phyloP scores from a whole-genome alignment of 2,329 filamentous ascomycete species.

The Scedosporium aurantiacum region DNA sequence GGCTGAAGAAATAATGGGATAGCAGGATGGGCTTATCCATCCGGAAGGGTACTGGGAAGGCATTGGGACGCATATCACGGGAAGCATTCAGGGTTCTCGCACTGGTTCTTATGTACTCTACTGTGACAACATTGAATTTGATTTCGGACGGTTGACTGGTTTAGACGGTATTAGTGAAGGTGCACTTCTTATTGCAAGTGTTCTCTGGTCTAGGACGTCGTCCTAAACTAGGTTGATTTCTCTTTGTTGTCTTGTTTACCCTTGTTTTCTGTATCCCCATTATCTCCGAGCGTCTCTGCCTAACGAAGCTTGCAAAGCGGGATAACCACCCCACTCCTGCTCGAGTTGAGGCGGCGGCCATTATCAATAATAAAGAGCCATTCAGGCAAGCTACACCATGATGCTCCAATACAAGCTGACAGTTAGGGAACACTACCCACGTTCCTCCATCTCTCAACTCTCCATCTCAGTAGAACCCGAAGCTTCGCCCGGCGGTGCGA shows the following conservation, averaged over 20 bases:
- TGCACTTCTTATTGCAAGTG: not conserved
- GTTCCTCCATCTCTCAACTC: not conserved
- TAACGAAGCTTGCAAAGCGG: too few species aligned
- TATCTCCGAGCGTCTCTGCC: not conserved
- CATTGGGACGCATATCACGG: slow-evolving; percentile 2
- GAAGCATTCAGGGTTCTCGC: not conserved
- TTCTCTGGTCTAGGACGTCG: not conserved
- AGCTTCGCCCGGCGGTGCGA: slow-evolving; percentile 21
- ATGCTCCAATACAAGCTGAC: too few species aligned
- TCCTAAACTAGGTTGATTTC: not conserved
- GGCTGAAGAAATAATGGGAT: not conserved
- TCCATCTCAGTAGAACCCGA: not conserved
- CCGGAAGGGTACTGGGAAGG: not conserved
- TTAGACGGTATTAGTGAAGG: not conserved
- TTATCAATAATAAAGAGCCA: too few species aligned
- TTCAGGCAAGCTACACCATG: too few species aligned
- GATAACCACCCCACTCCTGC: too few species aligned
- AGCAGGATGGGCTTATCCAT: not conserved
- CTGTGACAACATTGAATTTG: slow-evolving; percentile 7
- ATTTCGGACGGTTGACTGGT: slow-evolving; percentile 2
- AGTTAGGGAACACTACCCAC: too few species aligned
- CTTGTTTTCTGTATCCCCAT: not conserved
- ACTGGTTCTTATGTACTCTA: slow-evolving; percentile 6
- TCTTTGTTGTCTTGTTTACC: not conserved
- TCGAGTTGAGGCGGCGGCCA: too few species aligned